Evolutionary conservation across 352 stramenopile genomes (phyloP), one percentile per base, ranked within the genome.

Genomic region (Pythium scleroteichum): DNA sequence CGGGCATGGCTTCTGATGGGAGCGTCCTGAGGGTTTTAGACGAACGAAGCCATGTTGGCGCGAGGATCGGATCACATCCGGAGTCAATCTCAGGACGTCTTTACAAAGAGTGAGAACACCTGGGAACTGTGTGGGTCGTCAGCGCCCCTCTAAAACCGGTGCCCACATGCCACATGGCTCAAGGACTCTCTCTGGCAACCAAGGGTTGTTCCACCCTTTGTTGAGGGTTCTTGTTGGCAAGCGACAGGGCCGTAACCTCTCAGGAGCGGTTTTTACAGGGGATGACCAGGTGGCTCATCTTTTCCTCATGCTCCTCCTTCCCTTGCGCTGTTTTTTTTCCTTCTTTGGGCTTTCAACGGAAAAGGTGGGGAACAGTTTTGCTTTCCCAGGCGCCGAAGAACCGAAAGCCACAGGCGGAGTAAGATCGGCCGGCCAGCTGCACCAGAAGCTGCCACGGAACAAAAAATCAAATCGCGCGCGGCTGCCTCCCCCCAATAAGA

Each of bases 301-400:
- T 39, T 63, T 49, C 35, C 53, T 48, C 19, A 40, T 35, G 45
- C 39, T 22, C 19, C 40, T 26, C 39, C 38, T 59, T 62, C 57
- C 58, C 60, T 46, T 33, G 10, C 58, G 27, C 29, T 54, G 24
- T 48, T 62, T n/a, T 59, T 58, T 55, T 54, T 48, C 17, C 3
- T 52, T 45, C 17, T 13, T 33, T 24, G n/a, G 58, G 24, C 29
- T 23, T 64, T 69, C 62, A 48, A 71, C 53, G 57, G 64, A 71
- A 71, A 66, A 71, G 57, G 56, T 53, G 64, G 48, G 58, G 64
- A 71, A 71, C 64, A 70, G 29, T 59, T 70, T 62, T 62, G 44
- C 24, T 62, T 65, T 70, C 63, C 44, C 29, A 35, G n/a, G n/a
- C n/a, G n/a, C n/a, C n/a, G n/a, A n/a, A n/a, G n/a, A 48, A 16